phyloP scores from a whole-genome alignment of 495 filamentous ascomycete species.

The Jackrogersella multiformis region DNA sequence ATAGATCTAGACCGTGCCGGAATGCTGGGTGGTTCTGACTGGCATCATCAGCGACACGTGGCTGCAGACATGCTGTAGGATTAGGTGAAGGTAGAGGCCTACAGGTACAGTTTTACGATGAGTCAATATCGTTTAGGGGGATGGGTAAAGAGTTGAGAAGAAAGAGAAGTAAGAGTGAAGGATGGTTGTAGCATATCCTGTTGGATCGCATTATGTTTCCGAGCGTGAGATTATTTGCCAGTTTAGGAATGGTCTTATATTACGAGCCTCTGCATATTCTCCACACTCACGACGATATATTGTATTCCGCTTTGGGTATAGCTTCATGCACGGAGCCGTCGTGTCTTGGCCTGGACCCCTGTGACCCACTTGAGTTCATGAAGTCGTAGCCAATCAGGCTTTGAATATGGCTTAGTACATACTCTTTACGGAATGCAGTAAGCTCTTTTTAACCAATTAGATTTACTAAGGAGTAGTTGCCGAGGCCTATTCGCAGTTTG shows the following conservation, averaged over 20 bases:
- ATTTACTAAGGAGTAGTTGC: not conserved
- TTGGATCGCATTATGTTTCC: slow-evolving; percentile 8
- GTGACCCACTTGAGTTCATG: not conserved
- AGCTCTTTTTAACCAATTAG: not conserved
- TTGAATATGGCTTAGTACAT: not conserved
- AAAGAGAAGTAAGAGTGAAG: not conserved
- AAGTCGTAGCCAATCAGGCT: not conserved
- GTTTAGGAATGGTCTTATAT: not conserved
- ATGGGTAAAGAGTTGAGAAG: slow-evolving; percentile 6
- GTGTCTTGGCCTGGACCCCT: not conserved
- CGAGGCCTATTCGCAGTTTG: not conserved
- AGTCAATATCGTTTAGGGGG: slow-evolving; percentile 1
- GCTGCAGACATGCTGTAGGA: not conserved
- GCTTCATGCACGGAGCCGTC: not conserved
- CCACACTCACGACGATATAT: not conserved
- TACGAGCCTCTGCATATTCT: not conserved
- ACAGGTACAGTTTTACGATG: not conserved
- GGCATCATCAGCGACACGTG: slow-evolving; percentile 1
- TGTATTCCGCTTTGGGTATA: slow-evolving; percentile 33
- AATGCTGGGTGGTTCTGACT: not conserved
- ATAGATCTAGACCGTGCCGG: slow-evolving; percentile 5
- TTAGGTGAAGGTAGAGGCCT: not conserved
- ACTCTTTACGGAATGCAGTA: not conserved
- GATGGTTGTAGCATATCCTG: not conserved
- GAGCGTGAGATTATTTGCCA: not conserved